Base-by-base conservation (phyloP, 2,329 filamentous ascomycete genomes). In the Incumbomyces lentus region DNA sequence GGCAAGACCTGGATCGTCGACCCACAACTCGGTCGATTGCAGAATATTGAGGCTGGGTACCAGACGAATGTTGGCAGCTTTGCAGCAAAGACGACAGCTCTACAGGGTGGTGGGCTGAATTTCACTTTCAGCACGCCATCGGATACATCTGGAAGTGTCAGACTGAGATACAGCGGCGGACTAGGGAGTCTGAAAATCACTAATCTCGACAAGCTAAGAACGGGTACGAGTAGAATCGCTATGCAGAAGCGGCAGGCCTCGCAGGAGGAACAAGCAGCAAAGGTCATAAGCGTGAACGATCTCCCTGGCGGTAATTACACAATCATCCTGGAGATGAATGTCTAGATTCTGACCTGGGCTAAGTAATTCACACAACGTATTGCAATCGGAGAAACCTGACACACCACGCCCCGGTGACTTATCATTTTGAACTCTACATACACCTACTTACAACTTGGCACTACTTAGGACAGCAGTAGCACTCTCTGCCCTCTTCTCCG, bases 1-100 rank as follows among this genome's bases (percentile, higher is more conserved):
- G 66, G 67, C 1, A 54, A 49, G 40, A 63, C 55, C 2, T 70
- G 66, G 66, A 45, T 52, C 1, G 59, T 67, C 46, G 58, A 58
- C 2, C 67, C 67, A 5, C 54, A 55, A 11, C 56, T 64, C 2
- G 65, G 64, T 0, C 59, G 65, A 40, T 46, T 69, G 47, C 62
- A 57, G 40, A 46, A 48, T 42, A 61, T 61, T 3, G 59, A 66
- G 41, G 64, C 65, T 3, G 66, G 65, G 0, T 69, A 65, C 44
- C 52, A 53, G 16, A 69, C 63, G 2, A 52, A 49, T 6, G 36
- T 67, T 32, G 67, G 67, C 1, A 55, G 55, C 32, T 70, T 68
- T 50, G 53, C 57, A 2, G 60, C 44, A 4, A 34, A 40, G 16
- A 26, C 41, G 18, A 40, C 31, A 6, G 46, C 40, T 7, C 6